Conservation (phyloP, 1,139 yeast genomes). For the Arxiozyma heterogenica region DNA sequence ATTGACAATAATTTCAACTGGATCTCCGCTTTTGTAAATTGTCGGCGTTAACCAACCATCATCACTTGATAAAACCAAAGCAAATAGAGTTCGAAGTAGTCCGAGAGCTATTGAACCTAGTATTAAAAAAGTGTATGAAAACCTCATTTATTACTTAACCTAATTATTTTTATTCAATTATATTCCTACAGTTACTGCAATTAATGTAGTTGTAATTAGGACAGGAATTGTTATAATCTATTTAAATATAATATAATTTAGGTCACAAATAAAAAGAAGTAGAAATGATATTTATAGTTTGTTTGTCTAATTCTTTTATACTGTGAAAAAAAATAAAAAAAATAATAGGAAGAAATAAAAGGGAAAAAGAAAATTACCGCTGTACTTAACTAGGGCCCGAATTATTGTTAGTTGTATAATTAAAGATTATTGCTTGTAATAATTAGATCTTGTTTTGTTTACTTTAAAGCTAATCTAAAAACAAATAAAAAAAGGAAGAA, state of each 20-base stretch:
- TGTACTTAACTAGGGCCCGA: no score
- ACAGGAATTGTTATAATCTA: background rate
- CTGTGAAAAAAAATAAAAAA: no score
- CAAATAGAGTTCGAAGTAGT: slow-evolving; percentile 3
- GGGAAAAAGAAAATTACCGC: no score
- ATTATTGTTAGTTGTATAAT: no score
- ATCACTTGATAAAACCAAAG: slow-evolving; percentile 1
- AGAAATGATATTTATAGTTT: background rate
- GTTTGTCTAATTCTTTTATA: background rate
- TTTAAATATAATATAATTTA: no score
- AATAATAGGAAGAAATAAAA: no score
- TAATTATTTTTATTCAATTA: background rate
- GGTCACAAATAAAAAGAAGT: background rate
- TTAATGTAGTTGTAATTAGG: no score
- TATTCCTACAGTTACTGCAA: background rate
- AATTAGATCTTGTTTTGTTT: no score
- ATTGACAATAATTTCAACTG: slow-evolving; percentile 63
- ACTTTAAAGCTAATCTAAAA: no score
- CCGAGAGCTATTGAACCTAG: background rate
- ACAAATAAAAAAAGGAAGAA: no score
- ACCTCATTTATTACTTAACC: background rate
- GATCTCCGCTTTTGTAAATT: slow-evolving; percentile 40
- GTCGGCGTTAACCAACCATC: slow-evolving; percentile 27
- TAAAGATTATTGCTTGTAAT: no score
- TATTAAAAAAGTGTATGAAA: slow-evolving; percentile 1